Percentiles rank a stretch among this genome's conserved stretches.
Evolutionary conservation across 352 stramenopile species (phyloP).

Genomic region (Globisporangium viniferum): DNA sequence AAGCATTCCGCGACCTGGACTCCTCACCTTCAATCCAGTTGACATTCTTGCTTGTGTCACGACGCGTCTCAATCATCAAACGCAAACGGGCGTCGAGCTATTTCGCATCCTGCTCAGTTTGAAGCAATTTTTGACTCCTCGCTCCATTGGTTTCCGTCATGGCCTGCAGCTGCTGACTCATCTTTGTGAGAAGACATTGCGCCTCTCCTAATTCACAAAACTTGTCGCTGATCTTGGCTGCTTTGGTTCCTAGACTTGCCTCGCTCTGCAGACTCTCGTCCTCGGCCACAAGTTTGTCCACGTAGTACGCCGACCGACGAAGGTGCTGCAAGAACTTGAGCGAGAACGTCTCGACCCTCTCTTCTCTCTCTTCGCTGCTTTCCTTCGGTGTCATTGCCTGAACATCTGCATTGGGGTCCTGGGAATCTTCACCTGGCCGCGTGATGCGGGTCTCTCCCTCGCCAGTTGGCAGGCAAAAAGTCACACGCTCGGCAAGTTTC

Average conservation of each 20-base stretch:
- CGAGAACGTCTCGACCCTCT: constrained; percentile 41
- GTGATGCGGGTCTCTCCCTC: constrained; percentile 38
- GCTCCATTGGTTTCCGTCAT: constrained; percentile 30
- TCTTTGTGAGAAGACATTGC: constrained; percentile 31
- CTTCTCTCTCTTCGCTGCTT: constrained; percentile 41
- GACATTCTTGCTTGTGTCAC: neutral
- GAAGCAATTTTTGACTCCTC: constrained; percentile 27
- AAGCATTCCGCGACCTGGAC: neutral
- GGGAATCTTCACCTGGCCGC: constrained; percentile 51
- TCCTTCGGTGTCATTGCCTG: constrained; percentile 24
- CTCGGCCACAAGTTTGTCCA: constrained; percentile 56
- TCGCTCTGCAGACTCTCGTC: constrained; percentile 48
- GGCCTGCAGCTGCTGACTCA: constrained; percentile 38
- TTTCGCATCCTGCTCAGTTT: constrained; percentile 4
- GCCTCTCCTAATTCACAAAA: constrained; percentile 37
- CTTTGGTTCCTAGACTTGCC: constrained; percentile 33
- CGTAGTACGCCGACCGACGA: constrained; percentile 49
- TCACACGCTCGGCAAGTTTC: constrained; percentile 53
- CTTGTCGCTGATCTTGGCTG: constrained; percentile 24
- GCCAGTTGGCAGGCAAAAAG: constrained; percentile 40
- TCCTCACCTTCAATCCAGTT: neutral
- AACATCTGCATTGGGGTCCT: constrained; percentile 21
- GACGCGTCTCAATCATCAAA: neutral
- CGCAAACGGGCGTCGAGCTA: neutral
- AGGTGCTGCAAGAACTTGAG: constrained; percentile 73